Evolutionary conservation across 1,284 basidiomycete species (phyloP).

Genomic region (Pterula multifida): DNA sequence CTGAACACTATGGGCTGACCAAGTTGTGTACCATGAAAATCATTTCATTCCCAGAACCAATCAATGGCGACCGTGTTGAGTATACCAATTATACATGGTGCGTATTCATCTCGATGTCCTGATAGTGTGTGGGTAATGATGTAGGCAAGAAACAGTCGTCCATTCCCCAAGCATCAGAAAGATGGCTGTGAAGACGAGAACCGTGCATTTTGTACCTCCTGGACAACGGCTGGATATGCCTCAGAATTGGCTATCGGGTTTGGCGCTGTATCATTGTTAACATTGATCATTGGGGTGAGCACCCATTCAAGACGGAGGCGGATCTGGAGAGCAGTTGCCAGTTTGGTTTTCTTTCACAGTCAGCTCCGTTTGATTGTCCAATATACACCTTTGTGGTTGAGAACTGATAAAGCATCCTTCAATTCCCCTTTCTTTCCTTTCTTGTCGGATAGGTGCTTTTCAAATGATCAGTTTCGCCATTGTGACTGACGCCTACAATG

Average conservation of each 20-base stretch:
- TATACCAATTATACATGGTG: constrained; percentile 31
- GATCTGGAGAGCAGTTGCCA: constrained; percentile 62
- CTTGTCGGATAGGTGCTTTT: constrained; percentile 30
- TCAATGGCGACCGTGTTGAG: constrained; percentile 29
- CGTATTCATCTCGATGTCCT: too few relatives aligned
- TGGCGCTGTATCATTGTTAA: constrained; percentile 39
- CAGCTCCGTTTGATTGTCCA: constrained; percentile 6
- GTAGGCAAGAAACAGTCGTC: constrained; percentile 32
- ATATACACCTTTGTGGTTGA: not conserved
- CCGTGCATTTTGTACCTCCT: constrained; percentile 46
- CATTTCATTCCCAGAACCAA: constrained; percentile 34
- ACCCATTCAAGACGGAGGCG: constrained; percentile 60
- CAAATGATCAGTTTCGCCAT: constrained; percentile 52
- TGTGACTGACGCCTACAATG: constrained; percentile 49
- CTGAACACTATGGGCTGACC: constrained; percentile 45
- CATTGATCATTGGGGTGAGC: constrained; percentile 55
- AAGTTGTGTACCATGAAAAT: constrained; percentile 43
- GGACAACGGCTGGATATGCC: constrained; percentile 59
- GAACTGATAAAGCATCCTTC: too few relatives aligned
- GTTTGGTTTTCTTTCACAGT: constrained; percentile 51
- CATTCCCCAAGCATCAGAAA: constrained; percentile 47
- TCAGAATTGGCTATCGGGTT: constrained; percentile 52
- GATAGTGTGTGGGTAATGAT: too few relatives aligned
- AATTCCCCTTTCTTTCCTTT: constrained; percentile 1
- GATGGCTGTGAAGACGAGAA: constrained; percentile 57